phyloP scores from a whole-genome alignment of 176 grass and related monocot genomes.

The sorghum (Sorghum bicolor) region DNA sequence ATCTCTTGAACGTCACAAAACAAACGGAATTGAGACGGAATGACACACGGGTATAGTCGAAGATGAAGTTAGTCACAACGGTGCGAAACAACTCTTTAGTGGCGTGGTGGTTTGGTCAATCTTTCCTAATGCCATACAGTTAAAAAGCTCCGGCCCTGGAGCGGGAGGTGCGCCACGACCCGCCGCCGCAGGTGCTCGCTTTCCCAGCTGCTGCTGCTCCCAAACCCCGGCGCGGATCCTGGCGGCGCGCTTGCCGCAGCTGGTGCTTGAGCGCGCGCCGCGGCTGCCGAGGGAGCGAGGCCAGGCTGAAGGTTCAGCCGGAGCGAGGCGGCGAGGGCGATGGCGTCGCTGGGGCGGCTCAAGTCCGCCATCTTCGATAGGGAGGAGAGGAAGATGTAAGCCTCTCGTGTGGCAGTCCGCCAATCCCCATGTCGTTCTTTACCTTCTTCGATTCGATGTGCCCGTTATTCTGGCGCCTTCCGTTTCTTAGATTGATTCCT shows the following conservation, averaged over 20 bases:
- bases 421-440: not conserved
- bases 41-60: too few relatives aligned
- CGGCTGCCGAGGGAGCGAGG: not conserved
- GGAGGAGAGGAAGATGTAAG: slow-evolving; percentile 74
- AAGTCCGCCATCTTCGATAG: slow-evolving; percentile 61
- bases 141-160: too few relatives aligned
- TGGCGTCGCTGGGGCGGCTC: slow-evolving; percentile 71
- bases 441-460: not conserved
- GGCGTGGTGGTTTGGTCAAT: too few relatives aligned
- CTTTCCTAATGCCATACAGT: too few relatives aligned
- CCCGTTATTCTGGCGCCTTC: not conserved
- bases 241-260: not conserved
- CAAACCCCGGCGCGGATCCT: not conserved
- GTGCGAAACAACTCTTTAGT: too few relatives aligned
- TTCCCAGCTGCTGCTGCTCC: not conserved
- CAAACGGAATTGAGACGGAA: too few relatives aligned
- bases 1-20: too few relatives aligned
- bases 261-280: too few relatives aligned
- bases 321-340: not conserved
- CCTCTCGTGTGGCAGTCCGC: not conserved
- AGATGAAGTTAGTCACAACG: too few relatives aligned
- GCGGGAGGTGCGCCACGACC: not conserved
- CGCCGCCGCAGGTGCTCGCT: not conserved
- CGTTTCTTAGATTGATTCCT: not conserved
- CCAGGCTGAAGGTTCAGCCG: not conserved